Evolutionary conservation across 768 basidiomycete species (phyloP).

Genomic region (Lactarius trivialis): DNA sequence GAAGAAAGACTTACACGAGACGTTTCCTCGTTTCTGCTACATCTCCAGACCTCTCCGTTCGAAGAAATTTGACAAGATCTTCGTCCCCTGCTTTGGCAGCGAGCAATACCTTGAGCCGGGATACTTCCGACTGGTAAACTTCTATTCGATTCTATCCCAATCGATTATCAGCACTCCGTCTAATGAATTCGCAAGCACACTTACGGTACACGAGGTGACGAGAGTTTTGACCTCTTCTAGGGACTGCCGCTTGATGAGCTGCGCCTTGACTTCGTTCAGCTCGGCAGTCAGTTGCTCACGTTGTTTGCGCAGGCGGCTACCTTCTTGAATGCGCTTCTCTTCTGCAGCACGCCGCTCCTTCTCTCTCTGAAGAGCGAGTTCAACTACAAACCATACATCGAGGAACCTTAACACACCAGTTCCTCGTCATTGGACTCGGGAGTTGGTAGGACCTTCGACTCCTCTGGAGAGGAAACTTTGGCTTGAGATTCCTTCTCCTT

Average conservation of each 20-base stretch:
- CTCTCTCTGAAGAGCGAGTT: not conserved
- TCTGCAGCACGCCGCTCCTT: slow-evolving; percentile 16
- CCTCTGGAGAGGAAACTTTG: slow-evolving; percentile 2
- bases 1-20: slow-evolving; percentile 42
- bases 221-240: slow-evolving; percentile 17
- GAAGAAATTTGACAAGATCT: slow-evolving; percentile 67
- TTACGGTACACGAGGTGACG: slow-evolving; percentile 14
- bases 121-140: slow-evolving; percentile 64
- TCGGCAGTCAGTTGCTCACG: slow-evolving; percentile 22
- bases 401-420: slow-evolving; percentile 1
- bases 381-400: not conserved
- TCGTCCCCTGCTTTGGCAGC: slow-evolving; percentile 67
- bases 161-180: not conserved
- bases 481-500: slow-evolving; percentile 17
- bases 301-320: slow-evolving; percentile 19
- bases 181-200: not conserved
- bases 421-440: slow-evolving; percentile 15
- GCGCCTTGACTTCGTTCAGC: slow-evolving; percentile 21
- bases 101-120: slow-evolving; percentile 65
- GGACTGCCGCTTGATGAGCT: slow-evolving; percentile 19
- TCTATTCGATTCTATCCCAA: slow-evolving; percentile 59
- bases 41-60: slow-evolving; percentile 48
- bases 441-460: not conserved
- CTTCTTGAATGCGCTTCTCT: slow-evolving; percentile 20
- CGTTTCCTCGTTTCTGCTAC: slow-evolving; percentile 43